Evolutionary conservation across 768 basidiomycete species (phyloP), one percentile per base, ranked within the genome.

Genomic region (Trametes punicea): DNA sequence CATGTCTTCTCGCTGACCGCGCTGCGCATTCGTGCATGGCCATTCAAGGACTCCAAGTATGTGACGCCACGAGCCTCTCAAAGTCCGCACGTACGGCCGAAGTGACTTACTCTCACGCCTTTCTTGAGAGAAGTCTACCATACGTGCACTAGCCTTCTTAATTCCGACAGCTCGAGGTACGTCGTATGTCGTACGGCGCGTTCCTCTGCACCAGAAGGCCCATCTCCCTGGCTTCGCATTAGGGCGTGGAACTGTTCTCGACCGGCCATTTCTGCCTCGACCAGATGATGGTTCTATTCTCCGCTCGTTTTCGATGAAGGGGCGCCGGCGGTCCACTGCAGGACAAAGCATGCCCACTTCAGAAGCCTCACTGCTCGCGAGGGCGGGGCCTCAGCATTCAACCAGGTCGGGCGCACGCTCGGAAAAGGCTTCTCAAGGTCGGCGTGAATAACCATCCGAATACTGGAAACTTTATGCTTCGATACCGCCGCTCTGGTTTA

Each of bases 401-500:
- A 31, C 1, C 31, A 31, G 31, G 31, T 31, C 31, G 13, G 13
- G 31, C 50, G n/a, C 56, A 42, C 21, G 51, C 51, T 25, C 47
- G 50, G 56, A 18, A 38, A 8, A 18, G 15, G 29, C 21, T 53
- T 58, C 56, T 48, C 56, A 58, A 52, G 56, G 29, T 27, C 9
- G 46, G 23, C 26, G 16, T 25, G 50, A 58, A 34, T n/a, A 20
- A 39, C 16, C 45, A n/a, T 52, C 51, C 38, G 34, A 20, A 11
- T n/a, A 23, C 30, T 54, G 52, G 57, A 49, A 55, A 53, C 57
- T 59, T 59, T 55, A 59, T 54, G 42, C 39, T 54, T 59, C 27
- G 47, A 48, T 59, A 55, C 52, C 52, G 42, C 41, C 45, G n/a
- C 27, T 7, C 34, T 39, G 57, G 52, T 54, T 18, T 29, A 15